Percentiles rank a stretch among this genome's conserved stretches.
Conservation (phyloP, 345 rosid genomes). For the Brassica juncea region DNA sequence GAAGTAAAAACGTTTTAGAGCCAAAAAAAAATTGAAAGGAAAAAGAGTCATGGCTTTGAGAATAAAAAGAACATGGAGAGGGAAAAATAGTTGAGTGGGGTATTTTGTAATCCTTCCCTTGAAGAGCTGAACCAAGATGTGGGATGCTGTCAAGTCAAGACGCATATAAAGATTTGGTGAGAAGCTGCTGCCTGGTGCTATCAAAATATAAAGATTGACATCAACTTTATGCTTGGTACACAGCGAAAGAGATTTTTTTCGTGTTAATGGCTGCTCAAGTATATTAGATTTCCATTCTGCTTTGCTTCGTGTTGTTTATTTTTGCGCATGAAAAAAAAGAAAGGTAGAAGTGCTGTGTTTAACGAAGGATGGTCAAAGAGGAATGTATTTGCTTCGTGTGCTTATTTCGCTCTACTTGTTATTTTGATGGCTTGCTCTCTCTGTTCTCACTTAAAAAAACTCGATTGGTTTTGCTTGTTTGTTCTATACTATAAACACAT, state of each 20-base stretch:
- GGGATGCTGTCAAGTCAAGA: slow-evolving; percentile 38
- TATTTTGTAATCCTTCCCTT: neutral
- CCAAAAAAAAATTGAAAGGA: slow-evolving; percentile 20
- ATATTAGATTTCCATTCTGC: slow-evolving; percentile 17
- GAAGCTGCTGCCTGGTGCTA: slow-evolving; percentile 49
- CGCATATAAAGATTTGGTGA: slow-evolving; percentile 54
- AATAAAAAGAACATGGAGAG: slow-evolving; percentile 13
- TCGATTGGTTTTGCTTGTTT: neutral
- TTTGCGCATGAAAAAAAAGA: neutral
- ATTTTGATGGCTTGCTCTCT: slow-evolving; percentile 14
- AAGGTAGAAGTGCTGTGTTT: neutral
- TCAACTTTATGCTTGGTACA: slow-evolving; percentile 19
- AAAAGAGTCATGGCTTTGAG: slow-evolving; percentile 15
- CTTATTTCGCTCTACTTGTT: slow-evolving; percentile 13
- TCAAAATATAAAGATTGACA: slow-evolving; percentile 15
- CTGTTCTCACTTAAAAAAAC: neutral
- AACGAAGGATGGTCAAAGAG: slow-evolving; percentile 9
- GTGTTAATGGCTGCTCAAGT: slow-evolving; percentile 20
- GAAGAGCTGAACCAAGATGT: slow-evolving; percentile 13
- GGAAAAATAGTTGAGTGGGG: slow-evolving; percentile 21
- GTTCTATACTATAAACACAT: neutral
- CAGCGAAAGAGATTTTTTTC: slow-evolving; percentile 26
- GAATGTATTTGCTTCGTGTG: slow-evolving; percentile 2
- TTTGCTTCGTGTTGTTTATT: slow-evolving; percentile 20
- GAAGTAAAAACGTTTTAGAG: neutral